Evolutionary conservation across 805 yeast species (phyloP).

Genomic region (Sporopachydermia quercuum): DNA sequence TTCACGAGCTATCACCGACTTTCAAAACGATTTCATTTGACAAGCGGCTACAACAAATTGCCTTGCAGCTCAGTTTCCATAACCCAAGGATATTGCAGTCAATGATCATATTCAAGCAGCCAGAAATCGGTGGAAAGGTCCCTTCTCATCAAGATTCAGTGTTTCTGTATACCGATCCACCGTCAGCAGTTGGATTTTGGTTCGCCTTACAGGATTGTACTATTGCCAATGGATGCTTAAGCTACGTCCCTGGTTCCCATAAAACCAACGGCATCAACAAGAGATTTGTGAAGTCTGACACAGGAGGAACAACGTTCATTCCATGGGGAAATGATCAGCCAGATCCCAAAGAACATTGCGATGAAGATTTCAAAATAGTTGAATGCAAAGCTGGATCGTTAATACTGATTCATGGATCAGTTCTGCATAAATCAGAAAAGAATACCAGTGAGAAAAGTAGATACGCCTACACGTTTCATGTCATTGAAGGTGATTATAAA

Average conservation of each 20-base stretch:
- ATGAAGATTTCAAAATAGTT: conserved; percentile 32
- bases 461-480: conserved; percentile 68
- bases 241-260: conserved; percentile 60
- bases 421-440: conserved; percentile 54
- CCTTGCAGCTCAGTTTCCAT: conserved; percentile 32
- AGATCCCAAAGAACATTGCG: conserved; percentile 18
- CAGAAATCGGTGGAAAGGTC: conserved; percentile 56
- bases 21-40: conserved; percentile 38
- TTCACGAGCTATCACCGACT: conserved; percentile 40
- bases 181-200: conserved; percentile 67
- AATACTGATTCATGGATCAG: conserved; percentile 55
- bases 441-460: conserved; percentile 43
- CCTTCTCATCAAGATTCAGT: conserved; percentile 70
- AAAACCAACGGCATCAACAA: conserved; percentile 37
- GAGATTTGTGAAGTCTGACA: conserved; percentile 44
- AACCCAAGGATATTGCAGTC: conserved; percentile 67
- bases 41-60: conserved; percentile 33
- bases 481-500: conserved; percentile 48
- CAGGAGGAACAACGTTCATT: conserved; percentile 43
- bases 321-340: conserved; percentile 17
- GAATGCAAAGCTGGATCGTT: conserved; percentile 61
- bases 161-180: conserved; percentile 59
- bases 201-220: conserved; percentile 68
- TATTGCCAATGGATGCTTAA: conserved; percentile 48
- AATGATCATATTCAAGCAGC: conserved; percentile 71